These are phyloP conservation scores for Coccinonectria pachysandricola DNA, from an alignment of 2,329 filamentous ascomycete species.

Conservation along the genomic window DNA sequence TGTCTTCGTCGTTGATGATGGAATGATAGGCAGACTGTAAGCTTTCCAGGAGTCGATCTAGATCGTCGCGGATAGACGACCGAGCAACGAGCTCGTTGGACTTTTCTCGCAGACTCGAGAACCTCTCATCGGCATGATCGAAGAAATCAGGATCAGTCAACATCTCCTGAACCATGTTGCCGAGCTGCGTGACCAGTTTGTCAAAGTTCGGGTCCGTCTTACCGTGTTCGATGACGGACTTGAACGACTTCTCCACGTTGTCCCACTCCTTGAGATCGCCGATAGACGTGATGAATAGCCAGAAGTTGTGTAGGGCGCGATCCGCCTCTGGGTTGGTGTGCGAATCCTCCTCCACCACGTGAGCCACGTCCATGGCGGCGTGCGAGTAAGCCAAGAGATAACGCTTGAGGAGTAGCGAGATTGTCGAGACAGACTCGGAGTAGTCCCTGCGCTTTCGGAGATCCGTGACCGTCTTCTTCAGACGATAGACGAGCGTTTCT, in stretches of 20 bases:
- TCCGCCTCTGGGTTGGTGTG: constrained; percentile 66
- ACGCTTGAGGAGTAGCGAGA: constrained; percentile 64
- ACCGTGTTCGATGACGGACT: constrained; percentile 62
- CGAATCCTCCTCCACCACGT: constrained; percentile 59
- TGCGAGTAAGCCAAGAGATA: constrained; percentile 72
- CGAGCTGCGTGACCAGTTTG: constrained; percentile 60
- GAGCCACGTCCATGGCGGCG: constrained; percentile 55
- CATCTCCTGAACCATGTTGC: constrained; percentile 66
- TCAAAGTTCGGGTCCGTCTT: constrained; percentile 77
- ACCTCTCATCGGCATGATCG: constrained; percentile 53
- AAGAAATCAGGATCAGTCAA: constrained; percentile 81
- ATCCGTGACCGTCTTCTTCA: constrained; percentile 66
- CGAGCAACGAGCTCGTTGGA: constrained; percentile 55
- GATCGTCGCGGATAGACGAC: constrained; percentile 59
- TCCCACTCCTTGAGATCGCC: constrained; percentile 68
- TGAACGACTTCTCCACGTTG: constrained; percentile 57
- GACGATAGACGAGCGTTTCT: constrained; percentile 59
- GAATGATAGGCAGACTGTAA: constrained; percentile 56
- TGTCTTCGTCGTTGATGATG: constrained; percentile 59
- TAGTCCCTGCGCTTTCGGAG: constrained; percentile 73
- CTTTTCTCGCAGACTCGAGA: constrained; percentile 40
- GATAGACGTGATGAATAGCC: constrained; percentile 70
- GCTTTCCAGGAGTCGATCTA: constrained; percentile 63
- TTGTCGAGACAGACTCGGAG: constrained; percentile 70
- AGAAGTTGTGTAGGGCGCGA: constrained; percentile 67